Percentiles rank a stretch among this genome's conserved stretches.
Conservation (phyloP, 202 grass and related monocot genomes). For the Alloteropsis angusta region DNA sequence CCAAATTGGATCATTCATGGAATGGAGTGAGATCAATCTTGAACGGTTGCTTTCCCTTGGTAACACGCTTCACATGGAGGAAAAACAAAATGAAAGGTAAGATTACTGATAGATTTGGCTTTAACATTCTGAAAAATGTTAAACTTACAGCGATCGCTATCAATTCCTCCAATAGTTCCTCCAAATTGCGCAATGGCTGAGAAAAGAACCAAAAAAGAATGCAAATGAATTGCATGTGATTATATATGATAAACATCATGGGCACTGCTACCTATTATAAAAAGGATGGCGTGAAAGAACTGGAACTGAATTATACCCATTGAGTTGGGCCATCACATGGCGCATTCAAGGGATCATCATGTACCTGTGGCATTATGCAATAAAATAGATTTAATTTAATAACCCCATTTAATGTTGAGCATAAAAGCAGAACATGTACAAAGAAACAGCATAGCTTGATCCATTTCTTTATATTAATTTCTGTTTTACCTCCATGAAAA, state of each 20-base stretch:
- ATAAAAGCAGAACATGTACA: neutral
- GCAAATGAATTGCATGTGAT: slow-evolving; percentile 3
- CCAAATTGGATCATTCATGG: slow-evolving; percentile 26
- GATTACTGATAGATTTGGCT: neutral
- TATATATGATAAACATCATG: neutral
- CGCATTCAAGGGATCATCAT: slow-evolving; percentile 78
- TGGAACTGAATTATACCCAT: slow-evolving; percentile 59
- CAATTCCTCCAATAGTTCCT: slow-evolving; percentile 77
- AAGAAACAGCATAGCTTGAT: neutral
- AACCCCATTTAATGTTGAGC: neutral
- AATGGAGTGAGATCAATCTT: slow-evolving; percentile 73
- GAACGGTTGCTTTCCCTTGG: slow-evolving; percentile 69
- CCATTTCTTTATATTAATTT: neutral
- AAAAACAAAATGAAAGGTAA: neutral
- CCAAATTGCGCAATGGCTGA: slow-evolving; percentile 79
- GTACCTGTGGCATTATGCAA: slow-evolving; percentile 47
- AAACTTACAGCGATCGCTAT: slow-evolving; percentile 79
- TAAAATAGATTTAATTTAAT: neutral
- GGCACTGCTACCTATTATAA: neutral
- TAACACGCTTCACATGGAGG: slow-evolving; percentile 36
- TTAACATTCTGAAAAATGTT: neutral
- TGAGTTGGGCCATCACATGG: slow-evolving; percentile 96
- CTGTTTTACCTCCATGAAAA: slow-evolving; percentile 93
- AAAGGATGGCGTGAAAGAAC: slow-evolving; percentile 10
- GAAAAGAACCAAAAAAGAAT: neutral